These are phyloP conservation scores for Erysimum cheiranthoides DNA, from an alignment of 345 rosid genomes.

Conservation along the genomic window DNA sequence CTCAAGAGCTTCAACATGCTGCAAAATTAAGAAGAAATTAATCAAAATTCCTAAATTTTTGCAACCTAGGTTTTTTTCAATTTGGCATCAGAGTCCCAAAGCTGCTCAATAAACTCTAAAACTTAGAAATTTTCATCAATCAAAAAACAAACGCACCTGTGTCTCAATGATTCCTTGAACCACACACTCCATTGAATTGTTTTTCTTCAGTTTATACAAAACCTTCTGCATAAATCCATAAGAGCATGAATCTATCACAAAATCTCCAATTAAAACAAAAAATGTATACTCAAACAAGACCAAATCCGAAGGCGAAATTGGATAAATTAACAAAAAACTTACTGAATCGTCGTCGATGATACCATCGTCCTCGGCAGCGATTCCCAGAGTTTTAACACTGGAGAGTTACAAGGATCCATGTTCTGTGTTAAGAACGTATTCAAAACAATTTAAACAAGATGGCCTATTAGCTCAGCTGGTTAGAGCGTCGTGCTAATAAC, in stretches of 20 bases:
- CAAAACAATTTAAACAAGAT: background rate
- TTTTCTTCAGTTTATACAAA: slow-evolving; percentile 30
- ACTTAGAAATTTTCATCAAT: background rate
- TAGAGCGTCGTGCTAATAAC: slow-evolving; percentile 96
- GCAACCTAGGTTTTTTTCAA: background rate
- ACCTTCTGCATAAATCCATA: slow-evolving; percentile 12
- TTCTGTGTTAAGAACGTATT: no score
- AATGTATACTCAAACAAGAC: background rate
- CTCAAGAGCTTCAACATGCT: slow-evolving; percentile 99
- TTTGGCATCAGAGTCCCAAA: background rate
- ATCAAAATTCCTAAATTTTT: background rate
- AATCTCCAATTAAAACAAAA: background rate
- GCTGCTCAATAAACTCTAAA: background rate
- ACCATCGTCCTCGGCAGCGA: background rate
- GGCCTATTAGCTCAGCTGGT: slow-evolving; percentile 80
- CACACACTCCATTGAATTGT: slow-evolving; percentile 64
- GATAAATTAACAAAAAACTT: background rate
- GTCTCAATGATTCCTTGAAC: slow-evolving; percentile 83
- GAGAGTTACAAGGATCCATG: background rate
- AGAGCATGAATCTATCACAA: slow-evolving; percentile 2
- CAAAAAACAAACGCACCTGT: slow-evolving; percentile 48
- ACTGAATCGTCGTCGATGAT: slow-evolving; percentile 6
- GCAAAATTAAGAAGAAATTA: slow-evolving; percentile 15
- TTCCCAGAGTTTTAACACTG: background rate
- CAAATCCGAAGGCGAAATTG: background rate